Conservation (phyloP, 805 yeast genomes). For the Priceomyces melissophilus region DNA sequence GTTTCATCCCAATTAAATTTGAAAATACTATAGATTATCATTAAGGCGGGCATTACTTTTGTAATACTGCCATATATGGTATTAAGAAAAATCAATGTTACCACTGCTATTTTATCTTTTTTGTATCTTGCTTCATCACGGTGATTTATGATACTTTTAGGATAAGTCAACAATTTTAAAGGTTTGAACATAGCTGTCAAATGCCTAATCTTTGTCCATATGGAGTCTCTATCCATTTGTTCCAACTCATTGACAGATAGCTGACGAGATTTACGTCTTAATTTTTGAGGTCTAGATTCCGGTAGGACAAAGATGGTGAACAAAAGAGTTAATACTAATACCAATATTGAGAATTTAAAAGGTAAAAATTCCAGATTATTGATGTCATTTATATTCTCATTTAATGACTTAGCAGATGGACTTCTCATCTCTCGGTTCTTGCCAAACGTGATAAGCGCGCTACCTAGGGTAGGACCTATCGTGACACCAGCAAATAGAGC, state of each 20-base stretch:
- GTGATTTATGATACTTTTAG: constrained; percentile 30
- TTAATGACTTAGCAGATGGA: neutral
- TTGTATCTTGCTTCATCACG: constrained; percentile 14
- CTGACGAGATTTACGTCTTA: constrained; percentile 51
- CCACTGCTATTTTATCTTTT: constrained; percentile 34
- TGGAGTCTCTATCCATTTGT: neutral
- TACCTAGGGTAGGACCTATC: constrained; percentile 61
- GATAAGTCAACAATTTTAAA: constrained; percentile 51
- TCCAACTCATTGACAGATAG: constrained; percentile 16
- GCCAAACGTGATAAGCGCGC: constrained; percentile 19
- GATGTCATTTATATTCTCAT: neutral
- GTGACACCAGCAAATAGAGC: constrained; percentile 58
- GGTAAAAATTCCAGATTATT: constrained; percentile 27
- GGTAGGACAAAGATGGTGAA: constrained; percentile 40
- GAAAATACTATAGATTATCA: constrained; percentile 52
- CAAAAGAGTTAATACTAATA: constrained; percentile 28
- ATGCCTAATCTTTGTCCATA: neutral
- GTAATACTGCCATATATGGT: constrained; percentile 30
- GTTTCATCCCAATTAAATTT: constrained; percentile 52
- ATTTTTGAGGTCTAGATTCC: constrained; percentile 60
- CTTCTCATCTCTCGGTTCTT: neutral
- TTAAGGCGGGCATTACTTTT: constrained; percentile 37
- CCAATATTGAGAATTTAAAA: constrained; percentile 27
- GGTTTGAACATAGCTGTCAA: constrained; percentile 39
- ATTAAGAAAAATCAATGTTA: constrained; percentile 49